phyloP scores from a whole-genome alignment of 2,329 filamentous ascomycete genomes.

The Sporothrix variecibatus region DNA sequence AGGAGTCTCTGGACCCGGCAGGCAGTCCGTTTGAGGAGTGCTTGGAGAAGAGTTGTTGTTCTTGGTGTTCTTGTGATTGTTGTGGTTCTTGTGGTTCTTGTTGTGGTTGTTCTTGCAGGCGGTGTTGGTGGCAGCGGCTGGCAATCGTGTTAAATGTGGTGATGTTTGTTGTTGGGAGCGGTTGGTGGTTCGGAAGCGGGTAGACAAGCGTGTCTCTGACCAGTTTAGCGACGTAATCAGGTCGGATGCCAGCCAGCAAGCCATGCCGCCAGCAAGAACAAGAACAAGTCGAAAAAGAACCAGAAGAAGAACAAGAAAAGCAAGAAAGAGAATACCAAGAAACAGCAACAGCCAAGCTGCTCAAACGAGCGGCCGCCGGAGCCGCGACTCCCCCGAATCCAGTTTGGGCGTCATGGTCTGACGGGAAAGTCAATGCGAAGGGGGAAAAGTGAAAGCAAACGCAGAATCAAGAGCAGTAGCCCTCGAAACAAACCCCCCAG shows the following conservation, averaged over 20 bases:
- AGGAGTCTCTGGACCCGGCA: conserved; percentile 14
- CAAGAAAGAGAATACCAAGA: conserved; percentile 10
- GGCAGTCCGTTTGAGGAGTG: background rate
- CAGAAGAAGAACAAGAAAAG: conserved; percentile 41
- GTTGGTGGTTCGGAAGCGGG: conserved; percentile 4
- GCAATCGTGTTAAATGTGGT: conserved; percentile 5
- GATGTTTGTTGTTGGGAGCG: background rate
- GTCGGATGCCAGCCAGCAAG: conserved; percentile 16
- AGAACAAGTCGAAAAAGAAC: conserved; percentile 36
- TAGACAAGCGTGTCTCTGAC: conserved; percentile 20
- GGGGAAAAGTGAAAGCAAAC: background rate
- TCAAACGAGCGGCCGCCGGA: conserved; percentile 6
- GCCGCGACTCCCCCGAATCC: conserved; percentile 13
- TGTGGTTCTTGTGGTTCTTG: background rate
- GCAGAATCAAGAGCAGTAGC: background rate
- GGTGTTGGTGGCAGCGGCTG: conserved; percentile 8
- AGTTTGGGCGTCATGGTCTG: conserved; percentile 2
- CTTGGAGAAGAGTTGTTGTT: background rate
- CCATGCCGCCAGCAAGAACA: conserved; percentile 16
- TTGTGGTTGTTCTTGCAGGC: conserved; percentile 2
- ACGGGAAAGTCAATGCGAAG: background rate
- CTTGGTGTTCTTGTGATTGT: background rate
- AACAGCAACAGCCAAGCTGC: conserved; percentile 1
- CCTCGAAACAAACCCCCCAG: background rate
- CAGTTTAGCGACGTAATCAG: conserved; percentile 30